These are phyloP conservation scores for Porodaedalea pini DNA, from an alignment of 1,284 basidiomycete genomes.

Conservation along the genomic window DNA sequence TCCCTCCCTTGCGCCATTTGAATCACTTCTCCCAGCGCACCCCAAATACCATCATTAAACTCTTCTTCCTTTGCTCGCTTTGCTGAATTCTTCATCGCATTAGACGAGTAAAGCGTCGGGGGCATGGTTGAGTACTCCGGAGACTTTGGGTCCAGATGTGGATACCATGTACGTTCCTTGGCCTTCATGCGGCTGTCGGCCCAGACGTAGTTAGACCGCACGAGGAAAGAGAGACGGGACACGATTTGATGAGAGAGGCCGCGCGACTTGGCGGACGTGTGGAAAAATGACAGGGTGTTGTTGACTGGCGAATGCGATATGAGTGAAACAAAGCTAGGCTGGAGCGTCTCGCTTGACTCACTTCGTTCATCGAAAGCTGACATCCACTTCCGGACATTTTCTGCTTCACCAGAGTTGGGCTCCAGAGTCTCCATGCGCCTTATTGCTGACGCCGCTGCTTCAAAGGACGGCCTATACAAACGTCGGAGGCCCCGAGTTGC, in stretches of 20 bases:
- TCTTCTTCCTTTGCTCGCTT: background rate
- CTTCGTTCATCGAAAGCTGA: constrained; percentile 48
- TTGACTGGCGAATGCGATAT: constrained; percentile 43
- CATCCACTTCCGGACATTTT: constrained; percentile 41
- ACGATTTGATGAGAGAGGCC: constrained; percentile 59
- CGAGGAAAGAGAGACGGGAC: constrained; percentile 46
- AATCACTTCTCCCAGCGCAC: constrained; percentile 44
- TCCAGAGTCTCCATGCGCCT: constrained; percentile 29
- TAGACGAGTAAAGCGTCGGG: background rate
- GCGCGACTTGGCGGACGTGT: constrained; percentile 51
- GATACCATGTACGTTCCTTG: constrained; percentile 41
- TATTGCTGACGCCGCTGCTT: constrained; percentile 45
- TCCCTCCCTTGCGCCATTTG: constrained; percentile 49
- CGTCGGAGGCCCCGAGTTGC: constrained; percentile 43
- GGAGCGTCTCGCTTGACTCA: constrained; percentile 23
- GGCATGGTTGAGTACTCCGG: constrained; percentile 24
- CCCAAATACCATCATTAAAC: constrained; percentile 33
- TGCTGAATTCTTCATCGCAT: background rate
- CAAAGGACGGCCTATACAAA: constrained; percentile 56
- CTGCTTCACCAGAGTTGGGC: constrained; percentile 26
- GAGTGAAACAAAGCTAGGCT: constrained; percentile 13
- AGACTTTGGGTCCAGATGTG: constrained; percentile 30
- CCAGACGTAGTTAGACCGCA: constrained; percentile 29
- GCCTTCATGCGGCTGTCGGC: constrained; percentile 22
- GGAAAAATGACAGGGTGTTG: constrained; percentile 50